Evolutionary conservation across 2,329 filamentous ascomycete genomes (phyloP).

Genomic region (Diaporthe nobilis): DNA sequence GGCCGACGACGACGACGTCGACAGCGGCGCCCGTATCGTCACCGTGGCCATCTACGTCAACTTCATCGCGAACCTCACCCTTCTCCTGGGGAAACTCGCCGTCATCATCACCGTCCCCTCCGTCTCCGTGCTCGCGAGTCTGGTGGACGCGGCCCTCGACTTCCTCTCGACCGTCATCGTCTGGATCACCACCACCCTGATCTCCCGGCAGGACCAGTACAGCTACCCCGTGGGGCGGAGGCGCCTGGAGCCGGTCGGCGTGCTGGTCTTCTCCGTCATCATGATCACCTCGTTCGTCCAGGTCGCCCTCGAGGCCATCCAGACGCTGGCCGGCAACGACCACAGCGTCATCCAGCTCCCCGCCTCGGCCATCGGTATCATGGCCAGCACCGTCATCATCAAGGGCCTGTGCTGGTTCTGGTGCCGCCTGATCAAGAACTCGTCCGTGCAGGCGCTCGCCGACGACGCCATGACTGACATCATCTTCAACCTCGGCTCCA

Average conservation of each 20-base stretch:
- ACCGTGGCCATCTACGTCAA: slow-evolving; percentile 92
- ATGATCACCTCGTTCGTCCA: slow-evolving; percentile 90
- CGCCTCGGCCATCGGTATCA: slow-evolving; percentile 81
- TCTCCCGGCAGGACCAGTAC: slow-evolving; percentile 80
- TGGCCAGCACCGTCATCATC: slow-evolving; percentile 84
- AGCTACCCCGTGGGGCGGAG: slow-evolving; percentile 84
- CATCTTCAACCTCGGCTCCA: slow-evolving; percentile 91
- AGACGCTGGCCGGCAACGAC: slow-evolving; percentile 72
- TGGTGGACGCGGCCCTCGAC: slow-evolving; percentile 85
- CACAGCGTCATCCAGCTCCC: slow-evolving; percentile 81
- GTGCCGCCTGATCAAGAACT: slow-evolving; percentile 89
- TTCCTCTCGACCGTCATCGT: slow-evolving; percentile 87
- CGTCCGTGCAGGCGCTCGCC: slow-evolving; percentile 83
- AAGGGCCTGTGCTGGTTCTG: slow-evolving; percentile 89
- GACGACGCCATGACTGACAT: slow-evolving; percentile 67
- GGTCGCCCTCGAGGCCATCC: slow-evolving; percentile 79
- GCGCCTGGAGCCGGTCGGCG: slow-evolving; percentile 81
- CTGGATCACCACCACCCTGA: slow-evolving; percentile 82
- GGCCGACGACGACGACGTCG: slow-evolving; percentile 79
- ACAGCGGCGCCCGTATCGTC: slow-evolving; percentile 82
- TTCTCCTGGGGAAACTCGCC: slow-evolving; percentile 82
- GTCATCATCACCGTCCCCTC: slow-evolving; percentile 85
- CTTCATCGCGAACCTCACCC: slow-evolving; percentile 80
- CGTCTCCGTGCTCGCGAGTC: slow-evolving; percentile 83
- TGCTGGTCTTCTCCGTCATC: slow-evolving; percentile 85